These are phyloP conservation scores for Phragmites australis DNA, from an alignment of 176 grass and related monocot species.

Conservation along the genomic window DNA sequence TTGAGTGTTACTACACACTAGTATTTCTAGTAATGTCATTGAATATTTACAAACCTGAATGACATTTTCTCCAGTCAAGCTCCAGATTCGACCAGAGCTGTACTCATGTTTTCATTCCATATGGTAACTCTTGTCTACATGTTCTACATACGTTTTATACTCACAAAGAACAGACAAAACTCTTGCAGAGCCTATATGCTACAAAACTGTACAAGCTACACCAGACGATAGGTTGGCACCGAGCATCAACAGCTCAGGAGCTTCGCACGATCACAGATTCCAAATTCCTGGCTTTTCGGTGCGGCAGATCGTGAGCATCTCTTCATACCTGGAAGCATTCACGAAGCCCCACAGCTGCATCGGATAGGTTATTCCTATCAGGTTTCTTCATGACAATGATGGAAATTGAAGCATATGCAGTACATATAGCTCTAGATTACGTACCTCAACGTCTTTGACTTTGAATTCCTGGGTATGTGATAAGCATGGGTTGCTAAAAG, in stretches of 20 bases:
- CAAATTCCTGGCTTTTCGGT: slow-evolving; percentile 75
- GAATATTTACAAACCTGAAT: slow-evolving; percentile 28
- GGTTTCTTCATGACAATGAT: not conserved
- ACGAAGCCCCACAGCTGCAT: slow-evolving; percentile 93
- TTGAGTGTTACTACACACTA: not conserved
- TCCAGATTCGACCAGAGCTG: not conserved
- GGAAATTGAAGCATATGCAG: not conserved
- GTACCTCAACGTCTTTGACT: slow-evolving; percentile 88
- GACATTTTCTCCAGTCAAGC: not conserved
- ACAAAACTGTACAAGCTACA: slow-evolving; percentile 46
- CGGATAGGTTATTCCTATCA: slow-evolving; percentile 14
- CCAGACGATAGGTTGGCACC: not conserved
- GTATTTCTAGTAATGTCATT: not conserved
- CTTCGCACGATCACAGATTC: slow-evolving; percentile 56
- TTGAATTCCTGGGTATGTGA: slow-evolving; percentile 72
- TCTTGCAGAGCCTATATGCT: not conserved
- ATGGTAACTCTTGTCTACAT: not conserved
- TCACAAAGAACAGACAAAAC: not conserved
- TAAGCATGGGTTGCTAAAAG: slow-evolving; percentile 87
- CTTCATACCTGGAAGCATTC: slow-evolving; percentile 70
- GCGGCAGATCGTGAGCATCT: slow-evolving; percentile 73
- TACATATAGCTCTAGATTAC: not conserved
- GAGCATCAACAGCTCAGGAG: not conserved
- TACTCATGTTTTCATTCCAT: not conserved
- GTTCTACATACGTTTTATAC: not conserved